Percentiles rank a stretch among this genome's conserved stretches.
Evolutionary conservation across 192 early-diverging fungal species (phyloP).

Genomic region (Irineochytrium annulatum): DNA sequence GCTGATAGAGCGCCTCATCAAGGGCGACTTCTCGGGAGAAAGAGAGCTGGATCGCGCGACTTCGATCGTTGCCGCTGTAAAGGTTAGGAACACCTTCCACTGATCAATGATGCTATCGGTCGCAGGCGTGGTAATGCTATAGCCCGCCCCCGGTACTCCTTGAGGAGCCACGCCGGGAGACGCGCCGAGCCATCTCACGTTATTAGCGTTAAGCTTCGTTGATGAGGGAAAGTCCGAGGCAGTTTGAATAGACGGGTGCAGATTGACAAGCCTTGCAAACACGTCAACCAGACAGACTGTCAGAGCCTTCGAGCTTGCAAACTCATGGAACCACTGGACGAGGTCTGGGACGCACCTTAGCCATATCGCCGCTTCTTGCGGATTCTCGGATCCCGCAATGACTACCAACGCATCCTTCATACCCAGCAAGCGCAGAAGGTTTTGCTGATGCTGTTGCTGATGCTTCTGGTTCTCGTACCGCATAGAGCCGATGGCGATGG

Average conservation of each 20-base stretch:
- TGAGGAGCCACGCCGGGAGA: constrained; percentile 6
- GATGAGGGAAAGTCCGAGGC: constrained; percentile 49
- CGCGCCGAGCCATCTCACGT: constrained; percentile 22
- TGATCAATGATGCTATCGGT: constrained; percentile 63
- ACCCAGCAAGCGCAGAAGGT: background rate
- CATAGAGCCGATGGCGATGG: constrained; percentile 15
- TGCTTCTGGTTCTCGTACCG: constrained; percentile 21
- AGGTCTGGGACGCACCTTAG: constrained; percentile 62
- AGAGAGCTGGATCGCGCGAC: constrained; percentile 16
- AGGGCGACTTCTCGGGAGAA: background rate
- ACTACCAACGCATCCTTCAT: constrained; percentile 51
- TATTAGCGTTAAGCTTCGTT: constrained; percentile 42
- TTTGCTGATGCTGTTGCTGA: constrained; percentile 35
- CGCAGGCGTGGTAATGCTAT: background rate
- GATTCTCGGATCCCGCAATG: constrained; percentile 55
- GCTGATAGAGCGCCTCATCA: background rate
- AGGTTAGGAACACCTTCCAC: constrained; percentile 70
- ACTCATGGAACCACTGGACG: constrained; percentile 55
- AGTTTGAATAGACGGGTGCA: constrained; percentile 57
- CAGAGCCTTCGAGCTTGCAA: constrained; percentile 41
- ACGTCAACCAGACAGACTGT: constrained; percentile 52
- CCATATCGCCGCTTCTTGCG: constrained; percentile 63
- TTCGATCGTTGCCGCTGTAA: constrained; percentile 67
- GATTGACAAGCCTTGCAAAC: constrained; percentile 53
- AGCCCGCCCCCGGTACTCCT: background rate